These are phyloP conservation scores for Rhodotorula paludigena DNA, from an alignment of 768 basidiomycete genomes.

Conservation along the genomic window DNA sequence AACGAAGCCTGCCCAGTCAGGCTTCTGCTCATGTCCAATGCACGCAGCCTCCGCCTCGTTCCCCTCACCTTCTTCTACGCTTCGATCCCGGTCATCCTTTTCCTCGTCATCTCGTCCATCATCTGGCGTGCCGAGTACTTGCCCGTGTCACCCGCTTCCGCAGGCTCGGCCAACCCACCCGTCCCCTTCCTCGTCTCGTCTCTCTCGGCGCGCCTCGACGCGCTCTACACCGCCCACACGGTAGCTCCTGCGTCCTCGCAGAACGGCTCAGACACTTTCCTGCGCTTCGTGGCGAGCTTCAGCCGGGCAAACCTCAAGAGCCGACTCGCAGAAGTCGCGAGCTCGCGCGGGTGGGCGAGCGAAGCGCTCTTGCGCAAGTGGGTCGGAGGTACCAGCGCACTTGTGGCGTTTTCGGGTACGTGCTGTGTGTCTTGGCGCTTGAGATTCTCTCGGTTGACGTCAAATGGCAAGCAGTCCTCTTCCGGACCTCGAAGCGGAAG, in stretches of 20 bases:
- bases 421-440: too few relatives aligned
- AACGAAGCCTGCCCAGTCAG: too few relatives aligned
- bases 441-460: neutral
- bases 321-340: conserved; percentile 5
- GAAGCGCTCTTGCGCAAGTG: conserved; percentile 24
- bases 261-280: neutral
- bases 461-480: neutral
- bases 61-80: conserved; percentile 14
- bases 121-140: conserved; percentile 31
- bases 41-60: conserved; percentile 1
- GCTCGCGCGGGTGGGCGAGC: conserved; percentile 24
- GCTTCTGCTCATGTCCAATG: neutral
- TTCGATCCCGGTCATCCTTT: conserved; percentile 14
- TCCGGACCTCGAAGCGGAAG: neutral
- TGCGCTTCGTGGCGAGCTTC: conserved; percentile 11
- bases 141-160: neutral
- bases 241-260: neutral
- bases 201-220: neutral
- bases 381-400: conserved; percentile 1
- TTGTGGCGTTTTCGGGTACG: conserved; percentile 20
- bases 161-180: neutral
- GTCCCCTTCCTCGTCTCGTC: neutral
- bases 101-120: conserved; percentile 20
- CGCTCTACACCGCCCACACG: neutral
- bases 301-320: conserved; percentile 3